Conservation (phyloP, 345 rosid species). For the Noccaea caerulescens region DNA sequence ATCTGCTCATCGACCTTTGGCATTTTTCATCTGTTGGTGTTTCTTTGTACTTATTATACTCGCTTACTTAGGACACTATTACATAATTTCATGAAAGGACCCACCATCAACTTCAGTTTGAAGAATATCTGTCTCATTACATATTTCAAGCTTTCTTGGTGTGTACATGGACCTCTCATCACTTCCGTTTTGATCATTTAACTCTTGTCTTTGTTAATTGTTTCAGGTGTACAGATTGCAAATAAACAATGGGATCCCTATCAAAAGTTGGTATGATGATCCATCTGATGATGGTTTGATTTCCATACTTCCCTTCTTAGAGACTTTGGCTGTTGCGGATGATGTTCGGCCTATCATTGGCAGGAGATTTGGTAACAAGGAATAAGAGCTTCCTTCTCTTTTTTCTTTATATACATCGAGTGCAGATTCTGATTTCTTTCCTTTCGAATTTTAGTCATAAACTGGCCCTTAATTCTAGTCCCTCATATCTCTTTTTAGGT, state of each 20-base stretch:
- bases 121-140: constrained; percentile 3
- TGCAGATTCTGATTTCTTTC: constrained; percentile 40
- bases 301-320: constrained; percentile 89
- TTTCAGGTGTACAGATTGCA: constrained; percentile 94
- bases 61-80: constrained; percentile 1
- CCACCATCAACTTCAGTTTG: constrained; percentile 22
- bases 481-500: constrained; percentile 38
- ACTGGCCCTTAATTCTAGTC: constrained; percentile 36
- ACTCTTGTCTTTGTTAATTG: constrained; percentile 23
- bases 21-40: neutral
- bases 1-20: constrained; percentile 18
- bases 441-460: constrained; percentile 32
- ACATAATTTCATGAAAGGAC: neutral
- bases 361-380: constrained; percentile 73
- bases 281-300: constrained; percentile 82
- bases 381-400: constrained; percentile 37
- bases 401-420: constrained; percentile 39
- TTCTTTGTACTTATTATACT: constrained; percentile 17
- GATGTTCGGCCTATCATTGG: constrained; percentile 95
- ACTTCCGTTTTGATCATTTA: constrained; percentile 16
- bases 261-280: constrained; percentile 95
- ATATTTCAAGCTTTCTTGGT: constrained; percentile 10
- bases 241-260: constrained; percentile 93
- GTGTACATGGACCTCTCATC: neutral
- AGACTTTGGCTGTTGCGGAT: constrained; percentile 77